Conservation (phyloP, 2,329 filamentous ascomycete genomes). For the Fusarium sp. region DNA sequence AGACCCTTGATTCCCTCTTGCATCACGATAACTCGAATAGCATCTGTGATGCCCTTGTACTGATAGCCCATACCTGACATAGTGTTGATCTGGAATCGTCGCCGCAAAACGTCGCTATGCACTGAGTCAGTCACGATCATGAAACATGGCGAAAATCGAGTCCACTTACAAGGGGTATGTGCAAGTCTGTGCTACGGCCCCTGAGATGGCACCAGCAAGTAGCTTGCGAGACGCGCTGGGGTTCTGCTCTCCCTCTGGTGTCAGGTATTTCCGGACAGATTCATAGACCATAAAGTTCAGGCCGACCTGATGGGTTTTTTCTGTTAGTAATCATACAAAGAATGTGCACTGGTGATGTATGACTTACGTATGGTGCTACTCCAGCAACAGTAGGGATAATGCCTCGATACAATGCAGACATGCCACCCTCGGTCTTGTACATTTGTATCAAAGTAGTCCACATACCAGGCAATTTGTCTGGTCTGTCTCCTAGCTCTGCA, state of each 20-base stretch:
- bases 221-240: conserved; percentile 84
- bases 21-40: conserved; percentile 80
- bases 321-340: conserved; percentile 9
- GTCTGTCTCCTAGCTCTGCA: conserved; percentile 73
- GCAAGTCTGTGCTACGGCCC: conserved; percentile 94
- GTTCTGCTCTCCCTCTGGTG: conserved; percentile 86
- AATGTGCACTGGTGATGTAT: background rate
- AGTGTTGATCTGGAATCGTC: conserved; percentile 97
- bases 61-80: conserved; percentile 99
- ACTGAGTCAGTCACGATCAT: conserved; percentile 37
- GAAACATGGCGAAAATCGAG: background rate
- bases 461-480: conserved; percentile 87
- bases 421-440: conserved; percentile 91
- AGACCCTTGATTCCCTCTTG: conserved; percentile 87
- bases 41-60: conserved; percentile 88
- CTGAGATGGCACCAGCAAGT: conserved; percentile 90
- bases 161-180: conserved; percentile 92
- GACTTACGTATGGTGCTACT: conserved; percentile 87
- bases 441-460: conserved; percentile 83
- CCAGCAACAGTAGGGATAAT: conserved; percentile 94
- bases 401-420: conserved; percentile 88
- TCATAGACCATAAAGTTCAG: conserved; percentile 99
- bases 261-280: conserved; percentile 83
- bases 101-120: conserved; percentile 84
- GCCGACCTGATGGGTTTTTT: conserved; percentile 71